These are phyloP conservation scores for Trapa incisa DNA, from an alignment of 345 rosid species.

Conservation along the genomic window DNA sequence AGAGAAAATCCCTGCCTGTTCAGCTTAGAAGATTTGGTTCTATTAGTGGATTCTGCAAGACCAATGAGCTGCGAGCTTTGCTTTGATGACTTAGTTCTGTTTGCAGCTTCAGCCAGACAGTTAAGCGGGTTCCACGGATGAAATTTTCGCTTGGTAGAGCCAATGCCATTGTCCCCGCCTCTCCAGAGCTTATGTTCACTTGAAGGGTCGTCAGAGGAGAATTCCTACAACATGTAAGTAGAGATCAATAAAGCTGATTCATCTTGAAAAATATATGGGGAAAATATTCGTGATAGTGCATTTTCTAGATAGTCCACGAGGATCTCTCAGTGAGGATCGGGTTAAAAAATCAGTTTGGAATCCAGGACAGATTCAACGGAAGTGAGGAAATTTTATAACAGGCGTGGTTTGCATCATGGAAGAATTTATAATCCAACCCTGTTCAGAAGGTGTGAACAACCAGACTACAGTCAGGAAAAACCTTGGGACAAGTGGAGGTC, in stretches of 20 bases:
- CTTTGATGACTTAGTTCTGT: slow-evolving; percentile 48
- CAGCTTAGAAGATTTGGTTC: slow-evolving; percentile 38
- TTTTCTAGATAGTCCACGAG: too few relatives aligned
- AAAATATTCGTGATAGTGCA: background rate
- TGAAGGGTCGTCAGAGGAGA: slow-evolving; percentile 26
- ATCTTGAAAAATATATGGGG: background rate
- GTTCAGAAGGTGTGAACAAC: too few relatives aligned
- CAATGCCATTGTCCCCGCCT: slow-evolving; percentile 21
- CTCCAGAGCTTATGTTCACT: slow-evolving; percentile 13
- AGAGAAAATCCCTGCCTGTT: slow-evolving; percentile 29
- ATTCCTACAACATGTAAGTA: slow-evolving; percentile 22
- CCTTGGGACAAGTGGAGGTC: too few relatives aligned
- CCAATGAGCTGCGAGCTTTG: slow-evolving; percentile 29
- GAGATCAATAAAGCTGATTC: background rate
- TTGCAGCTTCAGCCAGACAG: slow-evolving; percentile 71
- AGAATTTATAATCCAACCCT: too few relatives aligned
- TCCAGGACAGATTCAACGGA: too few relatives aligned
- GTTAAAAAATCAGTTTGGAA: too few relatives aligned
- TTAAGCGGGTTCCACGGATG: slow-evolving; percentile 64
- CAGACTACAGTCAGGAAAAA: too few relatives aligned
- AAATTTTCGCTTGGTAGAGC: slow-evolving; percentile 34
- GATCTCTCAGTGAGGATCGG: too few relatives aligned
- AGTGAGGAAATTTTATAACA: too few relatives aligned
- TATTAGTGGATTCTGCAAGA: slow-evolving; percentile 52
- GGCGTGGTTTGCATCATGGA: too few relatives aligned